Conservation (phyloP, 345 rosid species). For the Aquilaria yunnanensis region DNA sequence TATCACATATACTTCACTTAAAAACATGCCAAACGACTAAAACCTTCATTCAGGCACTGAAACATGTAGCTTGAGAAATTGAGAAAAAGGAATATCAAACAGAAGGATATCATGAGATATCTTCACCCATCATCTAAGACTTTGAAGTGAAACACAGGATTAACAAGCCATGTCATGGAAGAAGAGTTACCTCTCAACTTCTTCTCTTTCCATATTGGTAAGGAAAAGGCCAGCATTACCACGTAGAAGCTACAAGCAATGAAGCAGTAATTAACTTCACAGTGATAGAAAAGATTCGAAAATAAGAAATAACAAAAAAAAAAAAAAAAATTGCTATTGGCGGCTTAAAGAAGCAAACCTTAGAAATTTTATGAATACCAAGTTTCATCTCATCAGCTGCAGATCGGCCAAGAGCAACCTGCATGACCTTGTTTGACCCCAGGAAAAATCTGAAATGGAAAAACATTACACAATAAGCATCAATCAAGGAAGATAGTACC, state of each 20-base stretch:
- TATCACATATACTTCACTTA: no score
- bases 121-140: no score
- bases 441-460: conserved; percentile 63
- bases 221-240: conserved; percentile 82
- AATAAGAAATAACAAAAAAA: conserved; percentile 2
- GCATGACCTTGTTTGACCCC: conserved; percentile 97
- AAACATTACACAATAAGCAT: neutral
- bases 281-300: neutral
- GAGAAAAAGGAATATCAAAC: no score
- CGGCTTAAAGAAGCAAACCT: conserved; percentile 33
- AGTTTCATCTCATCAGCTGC: conserved; percentile 79
- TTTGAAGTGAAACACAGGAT: no score
- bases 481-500: no score
- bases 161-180: neutral
- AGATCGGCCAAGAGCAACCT: conserved; percentile 89
- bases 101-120: no score
- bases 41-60: no score
- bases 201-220: conserved; percentile 76
- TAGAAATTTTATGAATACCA: conserved; percentile 67
- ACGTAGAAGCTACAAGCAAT: conserved; percentile 43
- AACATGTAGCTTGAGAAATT: no score
- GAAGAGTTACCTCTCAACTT: conserved; percentile 63
- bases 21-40: no score
- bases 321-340: neutral
- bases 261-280: conserved; percentile 1